These are phyloP conservation scores for Pseudogymnoascus sp. DNA, from an alignment of 2,329 filamentous ascomycete species.

Conservation along the genomic window DNA sequence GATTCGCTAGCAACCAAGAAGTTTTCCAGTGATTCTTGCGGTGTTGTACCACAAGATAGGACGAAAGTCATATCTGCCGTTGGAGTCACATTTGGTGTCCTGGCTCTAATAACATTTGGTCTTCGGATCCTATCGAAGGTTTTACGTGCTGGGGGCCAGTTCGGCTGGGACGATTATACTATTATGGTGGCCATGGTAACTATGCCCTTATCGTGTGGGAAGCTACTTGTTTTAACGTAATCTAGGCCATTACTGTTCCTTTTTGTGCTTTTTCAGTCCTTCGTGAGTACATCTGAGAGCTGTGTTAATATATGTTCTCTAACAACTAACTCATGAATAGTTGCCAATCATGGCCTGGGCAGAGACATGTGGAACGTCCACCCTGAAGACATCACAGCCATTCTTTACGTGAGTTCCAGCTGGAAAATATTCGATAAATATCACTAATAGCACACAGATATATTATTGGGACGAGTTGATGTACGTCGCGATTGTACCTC, in stretches of 20 bases:
- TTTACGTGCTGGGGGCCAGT: constrained; percentile 26
- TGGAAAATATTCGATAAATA: constrained; percentile 1
- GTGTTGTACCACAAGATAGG: constrained; percentile 28
- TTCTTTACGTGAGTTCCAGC: constrained; percentile 27
- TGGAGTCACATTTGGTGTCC: constrained; percentile 28
- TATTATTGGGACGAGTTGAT: constrained; percentile 36
- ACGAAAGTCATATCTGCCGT: constrained; percentile 25
- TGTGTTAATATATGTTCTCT: not conserved
- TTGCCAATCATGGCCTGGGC: constrained; percentile 33
- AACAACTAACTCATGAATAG: constrained; percentile 17
- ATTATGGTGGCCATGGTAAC: constrained; percentile 28
- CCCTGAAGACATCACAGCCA: constrained; percentile 33
- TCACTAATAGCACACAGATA: constrained; percentile 14
- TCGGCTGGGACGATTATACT: constrained; percentile 33
- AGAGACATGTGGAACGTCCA: constrained; percentile 37
- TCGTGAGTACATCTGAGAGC: not conserved
- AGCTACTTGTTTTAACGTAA: not conserved
- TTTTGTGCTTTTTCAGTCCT: constrained; percentile 3
- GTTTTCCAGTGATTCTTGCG: constrained; percentile 31
- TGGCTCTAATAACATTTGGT: constrained; percentile 28
- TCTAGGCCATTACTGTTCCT: not conserved
- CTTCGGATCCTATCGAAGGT: constrained; percentile 31
- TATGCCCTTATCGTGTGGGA: not conserved
- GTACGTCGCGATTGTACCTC: constrained; percentile 38
- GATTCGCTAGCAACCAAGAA: constrained; percentile 35